Conservation (phyloP, 2,329 filamentous ascomycete species). For the Aspergillus niger region DNA sequence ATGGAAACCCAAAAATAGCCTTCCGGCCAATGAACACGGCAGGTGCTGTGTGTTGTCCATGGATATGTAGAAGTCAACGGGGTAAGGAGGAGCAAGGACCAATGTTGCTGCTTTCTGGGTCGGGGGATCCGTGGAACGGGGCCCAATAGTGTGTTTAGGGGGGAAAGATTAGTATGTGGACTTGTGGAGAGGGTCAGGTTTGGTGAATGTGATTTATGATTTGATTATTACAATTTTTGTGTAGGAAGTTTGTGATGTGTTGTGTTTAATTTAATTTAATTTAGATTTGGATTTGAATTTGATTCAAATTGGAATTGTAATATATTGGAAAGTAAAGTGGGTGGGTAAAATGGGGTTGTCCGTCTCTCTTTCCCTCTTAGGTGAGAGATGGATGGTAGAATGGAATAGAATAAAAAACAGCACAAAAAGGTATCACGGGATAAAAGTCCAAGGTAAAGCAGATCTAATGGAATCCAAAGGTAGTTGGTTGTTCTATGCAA, state of each 20-base stretch:
- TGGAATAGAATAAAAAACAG: background rate
- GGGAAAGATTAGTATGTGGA: background rate
- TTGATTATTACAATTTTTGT: background rate
- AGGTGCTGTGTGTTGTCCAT: too few relatives aligned
- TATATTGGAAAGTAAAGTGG: too few relatives aligned
- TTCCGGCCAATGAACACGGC: too few relatives aligned
- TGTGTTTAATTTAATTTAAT: background rate
- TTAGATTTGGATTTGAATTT: background rate
- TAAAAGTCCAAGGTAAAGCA: background rate
- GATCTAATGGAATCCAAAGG: background rate
- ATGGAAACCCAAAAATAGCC: too few relatives aligned
- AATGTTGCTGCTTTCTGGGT: background rate
- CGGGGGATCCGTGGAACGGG: background rate
- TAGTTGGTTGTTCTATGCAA: conserved; percentile 3
- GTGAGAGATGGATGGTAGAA: too few relatives aligned
- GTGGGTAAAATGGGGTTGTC: too few relatives aligned
- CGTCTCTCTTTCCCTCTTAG: too few relatives aligned
- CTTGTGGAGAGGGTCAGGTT: background rate
- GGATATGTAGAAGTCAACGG: background rate
- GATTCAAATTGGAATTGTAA: background rate
- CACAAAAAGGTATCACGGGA: background rate
- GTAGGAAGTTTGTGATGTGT: background rate
- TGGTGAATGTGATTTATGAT: background rate
- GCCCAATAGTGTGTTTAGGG: background rate
- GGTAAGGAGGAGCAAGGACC: background rate